Evolutionary conservation across 805 yeast species (phyloP), one percentile per base, ranked within the genome.

Genomic region (Starmerella vitae): DNA sequence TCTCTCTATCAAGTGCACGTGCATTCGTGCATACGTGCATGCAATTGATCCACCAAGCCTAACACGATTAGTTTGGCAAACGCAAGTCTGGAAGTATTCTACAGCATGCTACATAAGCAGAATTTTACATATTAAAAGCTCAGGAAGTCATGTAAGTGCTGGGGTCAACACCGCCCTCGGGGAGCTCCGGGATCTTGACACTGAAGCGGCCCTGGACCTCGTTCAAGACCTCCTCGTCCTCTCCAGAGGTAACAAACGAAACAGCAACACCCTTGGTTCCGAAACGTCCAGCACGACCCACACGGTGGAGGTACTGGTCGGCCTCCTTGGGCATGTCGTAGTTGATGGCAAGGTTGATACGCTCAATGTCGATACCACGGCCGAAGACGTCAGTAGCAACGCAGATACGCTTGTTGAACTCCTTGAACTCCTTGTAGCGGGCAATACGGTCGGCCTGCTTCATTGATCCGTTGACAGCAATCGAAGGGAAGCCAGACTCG

Each of bases 281-380:
- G 57, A 88, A 88, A 74, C 98, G 86, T 67, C 98, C 98, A 52
- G 98, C 98, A 76, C 98, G 85, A 60, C 98, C 98, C 48, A 88
- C 98, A 70, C 98, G 84, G 71, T 88, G 98, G 61, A 88, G 74
- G 66, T 91, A 88, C 66, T 91, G 96, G 65, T 88, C 97, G 49
- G 97, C 94, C 68, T 86, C 96, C 50, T 65, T 70, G 54, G 98
- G 95, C 70, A 88, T 68, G 66, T 88, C 98, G 65, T 88, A 88
- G 71, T 88, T 91, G 70, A 88, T 85, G 46, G 98, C 98, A 62
- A 88, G 68, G 67, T 88, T 88, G 66, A 88, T 88, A 69, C 98
- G 84, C 72, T 88, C 98, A 53, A 88, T 88, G 74, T 88, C 98
- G 57, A 88, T 91, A 71, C 98, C 98, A 73, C 98, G 85, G 60